Percentiles rank a stretch among this genome's conserved stretches.
Evolutionary conservation across 306 rosid species (phyloP).

Genomic region (Corylus heterophylla): DNA sequence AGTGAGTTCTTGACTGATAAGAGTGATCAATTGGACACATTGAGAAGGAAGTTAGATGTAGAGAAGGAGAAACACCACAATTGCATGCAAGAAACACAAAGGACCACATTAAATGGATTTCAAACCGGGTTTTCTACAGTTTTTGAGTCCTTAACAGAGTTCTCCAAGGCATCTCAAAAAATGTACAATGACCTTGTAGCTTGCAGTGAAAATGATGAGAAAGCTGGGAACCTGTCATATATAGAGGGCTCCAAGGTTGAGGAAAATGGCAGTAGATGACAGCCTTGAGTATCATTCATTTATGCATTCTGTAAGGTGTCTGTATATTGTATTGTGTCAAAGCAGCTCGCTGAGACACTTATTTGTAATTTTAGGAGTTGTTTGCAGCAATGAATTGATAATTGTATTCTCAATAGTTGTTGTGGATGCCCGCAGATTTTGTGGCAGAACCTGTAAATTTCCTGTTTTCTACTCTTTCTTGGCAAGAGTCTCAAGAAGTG

Average conservation of each 20-base stretch:
- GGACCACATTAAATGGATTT: constrained; percentile 70
- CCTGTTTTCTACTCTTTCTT: constrained; percentile 1
- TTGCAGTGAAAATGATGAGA: constrained; percentile 52
- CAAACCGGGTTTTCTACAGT: constrained; percentile 77
- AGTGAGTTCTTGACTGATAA: constrained; percentile 56
- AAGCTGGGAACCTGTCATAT: constrained; percentile 43
- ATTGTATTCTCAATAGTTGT: constrained; percentile 22
- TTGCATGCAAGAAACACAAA: constrained; percentile 72
- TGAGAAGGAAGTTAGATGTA: constrained; percentile 55
- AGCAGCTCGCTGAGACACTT: constrained; percentile 91
- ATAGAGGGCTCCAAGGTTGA: constrained; percentile 48
- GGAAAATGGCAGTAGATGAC: constrained; percentile 42
- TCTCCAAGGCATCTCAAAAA: constrained; percentile 70
- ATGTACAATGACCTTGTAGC: constrained; percentile 70
- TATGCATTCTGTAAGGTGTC: constrained; percentile 9
- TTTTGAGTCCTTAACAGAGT: constrained; percentile 72
- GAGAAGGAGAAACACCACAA: constrained; percentile 81
- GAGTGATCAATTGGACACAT: constrained; percentile 64
- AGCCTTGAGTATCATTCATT: constrained; percentile 24
- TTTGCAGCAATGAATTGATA: constrained; percentile 28
- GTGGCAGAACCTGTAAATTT: constrained; percentile 2
- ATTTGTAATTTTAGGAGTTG: constrained; percentile 30
- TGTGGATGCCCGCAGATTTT: constrained; percentile 21
- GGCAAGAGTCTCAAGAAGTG: neutral
- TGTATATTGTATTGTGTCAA: constrained; percentile 62